These are phyloP conservation scores for Apiotrichum siamense DNA, from an alignment of 1,284 basidiomycete species.

Conservation along the genomic window DNA sequence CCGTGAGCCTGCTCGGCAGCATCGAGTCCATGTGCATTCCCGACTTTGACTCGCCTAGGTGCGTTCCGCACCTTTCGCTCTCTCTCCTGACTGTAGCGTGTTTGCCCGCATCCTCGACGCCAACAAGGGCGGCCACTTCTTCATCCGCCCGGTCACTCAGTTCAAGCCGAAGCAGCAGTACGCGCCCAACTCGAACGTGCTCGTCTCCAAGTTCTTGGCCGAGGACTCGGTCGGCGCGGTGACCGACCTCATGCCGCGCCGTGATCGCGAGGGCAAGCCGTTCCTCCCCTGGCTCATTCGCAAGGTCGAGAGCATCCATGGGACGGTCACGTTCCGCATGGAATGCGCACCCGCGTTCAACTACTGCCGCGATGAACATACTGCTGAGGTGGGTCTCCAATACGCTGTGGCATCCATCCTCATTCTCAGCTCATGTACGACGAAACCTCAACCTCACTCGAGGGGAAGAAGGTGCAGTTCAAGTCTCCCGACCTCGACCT, in stretches of 20 bases:
- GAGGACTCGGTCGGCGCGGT: slow-evolving; percentile 72
- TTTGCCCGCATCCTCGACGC: slow-evolving; percentile 62
- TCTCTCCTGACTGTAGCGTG: slow-evolving; percentile 44
- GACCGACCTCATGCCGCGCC: slow-evolving; percentile 51
- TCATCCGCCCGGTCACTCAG: slow-evolving; percentile 58
- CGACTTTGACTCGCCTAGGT: slow-evolving; percentile 78
- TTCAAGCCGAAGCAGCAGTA: slow-evolving; percentile 68
- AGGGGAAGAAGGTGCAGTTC: slow-evolving; percentile 65
- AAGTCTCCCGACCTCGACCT: slow-evolving; percentile 57
- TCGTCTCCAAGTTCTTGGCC: slow-evolving; percentile 81
- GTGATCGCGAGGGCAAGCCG: neutral
- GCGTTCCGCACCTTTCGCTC: neutral
- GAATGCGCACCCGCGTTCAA: slow-evolving; percentile 92
- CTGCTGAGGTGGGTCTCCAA: slow-evolving; percentile 49
- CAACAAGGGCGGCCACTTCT: slow-evolving; percentile 82
- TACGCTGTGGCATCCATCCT: neutral
- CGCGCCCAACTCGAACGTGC: slow-evolving; percentile 75
- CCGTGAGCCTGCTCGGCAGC: slow-evolving; percentile 46
- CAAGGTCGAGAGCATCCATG: slow-evolving; percentile 77
- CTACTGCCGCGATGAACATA: slow-evolving; percentile 71
- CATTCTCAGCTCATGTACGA: slow-evolving; percentile 47
- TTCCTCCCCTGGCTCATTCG: slow-evolving; percentile 77
- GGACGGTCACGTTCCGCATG: slow-evolving; percentile 64
- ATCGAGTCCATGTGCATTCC: slow-evolving; percentile 79
- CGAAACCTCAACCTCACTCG: slow-evolving; percentile 46